Evolutionary conservation across 257 asterid species (phyloP), one percentile per base, ranked within the genome.

Genomic region (Solanum clarkiae): DNA sequence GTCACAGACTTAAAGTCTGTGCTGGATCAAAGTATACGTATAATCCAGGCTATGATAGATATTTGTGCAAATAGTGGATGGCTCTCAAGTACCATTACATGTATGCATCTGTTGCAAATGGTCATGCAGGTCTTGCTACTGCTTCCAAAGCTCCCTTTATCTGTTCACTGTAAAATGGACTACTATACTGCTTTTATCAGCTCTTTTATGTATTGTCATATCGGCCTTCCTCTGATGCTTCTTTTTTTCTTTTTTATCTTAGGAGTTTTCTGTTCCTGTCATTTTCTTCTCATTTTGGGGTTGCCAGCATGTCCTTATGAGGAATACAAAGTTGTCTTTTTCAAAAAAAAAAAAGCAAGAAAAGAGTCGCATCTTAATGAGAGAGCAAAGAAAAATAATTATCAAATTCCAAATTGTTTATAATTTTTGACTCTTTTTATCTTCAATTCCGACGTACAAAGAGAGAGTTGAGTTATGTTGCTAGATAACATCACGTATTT

Each of bases 41-140:
- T 96, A 81, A 88, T 96, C 86, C 99, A 96, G 94, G 99, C 98
- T 87, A 96, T 96, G 99, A 96, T 96, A 89, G 99, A 96, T 91
- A 87, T 96, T 65, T 96, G 98, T 89, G 98, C 98, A 36, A 96
- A 96, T 90, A 96, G 99, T 47, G 99, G 98, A 88, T 96, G 99
- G 99, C 95, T 96, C 84, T 94, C 96, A 51, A 95, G 98, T 90
- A 90, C 98, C 66, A 86, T 95, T 80, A 91, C 95, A 75, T 96
- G 98, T 86, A 95, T 96, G 98, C 93, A 87, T 91, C 94, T 96
- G 84, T 88, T 95, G 91, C 99, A 96, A 91, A 96, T 96, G 99
- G 95, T 95, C 90, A 96, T 96, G 97, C 99, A 96, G 99, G 99
- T 96, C 92, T 47, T 86, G 77, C 87, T 53, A 82, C 84, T 72